Conservation (phyloP, 495 filamentous ascomycete genomes). For the Apodospora peruviana region DNA sequence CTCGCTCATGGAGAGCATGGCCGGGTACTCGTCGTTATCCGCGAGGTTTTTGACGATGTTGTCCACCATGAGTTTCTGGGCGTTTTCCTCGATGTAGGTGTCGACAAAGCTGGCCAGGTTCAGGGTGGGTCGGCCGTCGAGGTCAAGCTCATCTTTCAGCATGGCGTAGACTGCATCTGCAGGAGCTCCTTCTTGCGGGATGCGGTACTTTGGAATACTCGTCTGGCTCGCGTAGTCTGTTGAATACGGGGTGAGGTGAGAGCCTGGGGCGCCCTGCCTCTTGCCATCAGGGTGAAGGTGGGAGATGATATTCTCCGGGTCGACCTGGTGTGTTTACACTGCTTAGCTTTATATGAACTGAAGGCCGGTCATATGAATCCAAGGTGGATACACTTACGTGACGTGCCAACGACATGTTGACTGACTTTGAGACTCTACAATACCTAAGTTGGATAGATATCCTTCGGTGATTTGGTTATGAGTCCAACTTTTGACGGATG, state of each 20-base stretch:
- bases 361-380: not conserved
- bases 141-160: conserved; percentile 67
- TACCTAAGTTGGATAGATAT: too few species aligned
- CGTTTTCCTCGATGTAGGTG: conserved; percentile 66
- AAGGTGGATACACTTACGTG: conserved; percentile 11
- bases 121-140: conserved; percentile 67
- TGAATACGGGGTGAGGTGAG: conserved; percentile 58
- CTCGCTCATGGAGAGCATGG: conserved; percentile 66
- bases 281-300: conserved; percentile 41
- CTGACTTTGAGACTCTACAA: not conserved
- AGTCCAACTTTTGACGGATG: not conserved
- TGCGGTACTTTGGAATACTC: conserved; percentile 63
- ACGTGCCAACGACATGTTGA: conserved; percentile 20
- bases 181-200: conserved; percentile 57
- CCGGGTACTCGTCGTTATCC: conserved; percentile 73
- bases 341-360: not conserved
- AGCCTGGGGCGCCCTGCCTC: conserved; percentile 23
- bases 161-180: conserved; percentile 62
- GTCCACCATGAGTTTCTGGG: conserved; percentile 59
- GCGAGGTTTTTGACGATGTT: conserved; percentile 64
- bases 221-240: conserved; percentile 55
- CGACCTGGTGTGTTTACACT: conserved; percentile 35
- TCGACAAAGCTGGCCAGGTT: conserved; percentile 69
- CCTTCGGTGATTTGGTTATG: not conserved
- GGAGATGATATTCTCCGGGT: conserved; percentile 57